Base-by-base conservation (phyloP, 2,329 filamentous ascomycete genomes). In the Cercospora sesami region DNA sequence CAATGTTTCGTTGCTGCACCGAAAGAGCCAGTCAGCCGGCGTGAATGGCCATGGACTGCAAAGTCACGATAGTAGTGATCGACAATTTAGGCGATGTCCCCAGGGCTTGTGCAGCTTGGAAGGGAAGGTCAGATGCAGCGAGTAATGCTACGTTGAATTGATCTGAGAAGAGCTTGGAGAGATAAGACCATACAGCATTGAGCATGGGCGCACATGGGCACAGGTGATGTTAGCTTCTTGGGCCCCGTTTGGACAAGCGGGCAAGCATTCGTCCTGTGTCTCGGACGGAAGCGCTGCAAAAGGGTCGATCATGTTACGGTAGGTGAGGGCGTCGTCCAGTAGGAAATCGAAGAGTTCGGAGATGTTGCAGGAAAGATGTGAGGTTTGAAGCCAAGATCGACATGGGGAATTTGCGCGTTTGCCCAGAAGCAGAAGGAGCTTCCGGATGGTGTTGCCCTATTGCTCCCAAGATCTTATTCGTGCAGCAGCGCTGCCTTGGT, bases 161-260 rank as follows among this genome's bases (percentile, higher is more conserved):
- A 18, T 9, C 36, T 42, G 33, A 48, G 28, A 16, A 31, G 55
- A 60, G 57, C 18, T 48, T 48, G 58, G 36, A 26, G 51, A 63
- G 66, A 68, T 66, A 26, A 66, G 63, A 63, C 67, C 67, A 68
- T 67, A 67, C 66, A 72, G 66, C 39, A 26, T 59, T 59, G 68
- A 63, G 60, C 57, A 65, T 69, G 45, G 48, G 60, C 57, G 66
- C 68, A 72, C 70, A 72, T 70, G 70, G 65, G 45, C 18, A 51
- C 18, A 51, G 4, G 45, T 51, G 18, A 59, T 31, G n/a, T 66
- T 45, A 42, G 59, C 28, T 57, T 62, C 42, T 53, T 66, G 59
- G 45, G 18, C 39, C 28, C 45, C 39, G 23, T 21, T 51, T 51
- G 60, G 33, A n/a, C 16, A 30, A 31, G 39, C 28, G 45, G 45